Conservation (phyloP, 805 yeast species). For the Myxozyma neotropica region DNA sequence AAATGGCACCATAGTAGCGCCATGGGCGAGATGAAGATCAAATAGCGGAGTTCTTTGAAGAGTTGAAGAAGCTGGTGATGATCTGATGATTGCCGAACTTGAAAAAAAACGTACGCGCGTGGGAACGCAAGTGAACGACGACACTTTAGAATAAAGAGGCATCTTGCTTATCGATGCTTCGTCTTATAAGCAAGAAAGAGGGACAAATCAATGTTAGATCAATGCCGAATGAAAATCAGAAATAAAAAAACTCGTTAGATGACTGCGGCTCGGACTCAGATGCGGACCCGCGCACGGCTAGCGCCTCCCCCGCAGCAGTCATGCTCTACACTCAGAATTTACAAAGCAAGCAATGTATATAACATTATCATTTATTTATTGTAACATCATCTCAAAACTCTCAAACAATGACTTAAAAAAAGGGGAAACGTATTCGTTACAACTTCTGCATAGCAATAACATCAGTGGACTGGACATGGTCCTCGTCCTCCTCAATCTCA, state of each 20-base stretch:
- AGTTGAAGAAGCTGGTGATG: neutral
- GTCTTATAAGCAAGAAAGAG: too few species aligned
- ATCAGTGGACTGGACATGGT: slow-evolving; percentile 98
- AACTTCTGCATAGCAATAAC: slow-evolving; percentile 50
- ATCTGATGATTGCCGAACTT: neutral
- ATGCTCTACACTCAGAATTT: neutral
- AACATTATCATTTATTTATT: neutral
- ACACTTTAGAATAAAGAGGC: too few species aligned
- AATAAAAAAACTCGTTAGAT: neutral
- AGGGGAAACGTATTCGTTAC: too few species aligned
- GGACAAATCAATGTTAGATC: too few species aligned
- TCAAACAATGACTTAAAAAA: neutral
- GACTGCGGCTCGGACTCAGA: slow-evolving; percentile 1
- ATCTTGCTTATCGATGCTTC: neutral
- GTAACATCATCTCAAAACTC: too few species aligned
- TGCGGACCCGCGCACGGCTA: slow-evolving; percentile 12
- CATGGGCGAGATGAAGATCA: slow-evolving; percentile 73
- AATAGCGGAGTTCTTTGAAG: slow-evolving; percentile 67
- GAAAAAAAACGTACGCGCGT: neutral
- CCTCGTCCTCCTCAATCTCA: slow-evolving; percentile 90
- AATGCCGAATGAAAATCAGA: neutral
- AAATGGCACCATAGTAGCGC: slow-evolving; percentile 92
- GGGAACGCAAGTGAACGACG: neutral
- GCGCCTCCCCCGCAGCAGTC: slow-evolving; percentile 13
- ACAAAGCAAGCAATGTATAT: too few species aligned